Conservation (phyloP, 805 yeast genomes). For the Metschnikowia chrysomelidarum region DNA sequence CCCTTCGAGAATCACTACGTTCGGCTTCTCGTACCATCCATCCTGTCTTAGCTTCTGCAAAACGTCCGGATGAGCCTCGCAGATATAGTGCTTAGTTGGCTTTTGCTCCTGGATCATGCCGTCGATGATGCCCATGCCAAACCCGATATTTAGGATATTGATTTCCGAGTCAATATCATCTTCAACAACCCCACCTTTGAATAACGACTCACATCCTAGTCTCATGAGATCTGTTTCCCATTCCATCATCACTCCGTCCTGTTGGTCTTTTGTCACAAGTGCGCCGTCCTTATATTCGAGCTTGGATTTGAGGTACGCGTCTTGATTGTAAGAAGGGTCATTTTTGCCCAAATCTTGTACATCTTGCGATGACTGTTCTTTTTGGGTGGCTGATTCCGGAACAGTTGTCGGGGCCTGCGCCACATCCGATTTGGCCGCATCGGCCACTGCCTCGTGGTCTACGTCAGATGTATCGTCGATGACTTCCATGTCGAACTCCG, state of each 20-base stretch:
- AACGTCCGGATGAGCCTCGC: constrained; percentile 95
- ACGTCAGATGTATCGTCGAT: constrained; percentile 38
- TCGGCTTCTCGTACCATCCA: constrained; percentile 79
- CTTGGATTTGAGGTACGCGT: constrained; percentile 61
- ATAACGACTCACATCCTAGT: constrained; percentile 74
- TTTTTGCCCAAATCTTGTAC: background rate
- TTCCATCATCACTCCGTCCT: constrained; percentile 96
- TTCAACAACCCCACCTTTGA: constrained; percentile 39
- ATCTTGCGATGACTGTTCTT: too few species aligned
- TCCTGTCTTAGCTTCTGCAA: constrained; percentile 60
- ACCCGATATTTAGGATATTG: constrained; percentile 79
- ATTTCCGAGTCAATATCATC: constrained; percentile 36
- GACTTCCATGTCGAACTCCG: constrained; percentile 62
- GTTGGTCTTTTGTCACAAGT: constrained; percentile 64
- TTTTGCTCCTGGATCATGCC: constrained; percentile 50
- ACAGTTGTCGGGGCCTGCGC: constrained; percentile 10
- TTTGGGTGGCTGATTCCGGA: constrained; percentile 4
- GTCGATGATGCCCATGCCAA: constrained; percentile 97
- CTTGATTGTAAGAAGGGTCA: constrained; percentile 64
- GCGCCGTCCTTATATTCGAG: constrained; percentile 68
- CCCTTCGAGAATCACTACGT: constrained; percentile 79
- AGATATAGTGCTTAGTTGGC: constrained; percentile 77
- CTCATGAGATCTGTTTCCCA: constrained; percentile 89
- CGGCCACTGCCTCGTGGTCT: constrained; percentile 25
- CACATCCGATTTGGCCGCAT: background rate